These are phyloP conservation scores for Shiraia bambusicola DNA, from an alignment of 2,329 filamentous ascomycete genomes.

Conservation along the genomic window DNA sequence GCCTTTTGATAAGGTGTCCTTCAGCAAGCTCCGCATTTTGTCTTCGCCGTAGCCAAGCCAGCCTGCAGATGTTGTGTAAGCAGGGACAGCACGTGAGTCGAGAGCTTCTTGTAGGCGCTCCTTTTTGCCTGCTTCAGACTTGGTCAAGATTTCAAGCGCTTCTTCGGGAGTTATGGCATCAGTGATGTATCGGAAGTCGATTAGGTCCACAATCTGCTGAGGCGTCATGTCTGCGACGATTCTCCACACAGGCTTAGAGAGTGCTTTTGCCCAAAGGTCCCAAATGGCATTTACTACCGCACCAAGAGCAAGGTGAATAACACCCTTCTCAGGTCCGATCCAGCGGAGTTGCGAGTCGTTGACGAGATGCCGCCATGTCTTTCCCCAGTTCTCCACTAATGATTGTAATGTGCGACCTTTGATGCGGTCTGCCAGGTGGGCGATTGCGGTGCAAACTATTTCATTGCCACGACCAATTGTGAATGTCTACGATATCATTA, in stretches of 20 bases:
- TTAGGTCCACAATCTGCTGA: slow-evolving; percentile 81
- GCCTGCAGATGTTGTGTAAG: slow-evolving; percentile 86
- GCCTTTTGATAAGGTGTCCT: slow-evolving; percentile 73
- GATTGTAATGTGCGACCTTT: slow-evolving; percentile 73
- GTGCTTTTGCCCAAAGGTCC: slow-evolving; percentile 91
- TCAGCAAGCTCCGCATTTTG: slow-evolving; percentile 75
- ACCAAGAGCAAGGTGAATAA: slow-evolving; percentile 87
- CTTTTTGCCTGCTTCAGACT: slow-evolving; percentile 67
- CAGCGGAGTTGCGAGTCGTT: slow-evolving; percentile 87
- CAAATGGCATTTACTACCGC: slow-evolving; percentile 89
- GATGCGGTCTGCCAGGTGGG: slow-evolving; percentile 74
- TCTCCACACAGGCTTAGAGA: slow-evolving; percentile 85
- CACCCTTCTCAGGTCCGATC: slow-evolving; percentile 93
- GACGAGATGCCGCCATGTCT: slow-evolving; percentile 90
- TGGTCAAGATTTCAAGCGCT: slow-evolving; percentile 69
- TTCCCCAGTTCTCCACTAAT: slow-evolving; percentile 77
- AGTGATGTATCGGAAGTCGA: slow-evolving; percentile 93
- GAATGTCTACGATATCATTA: slow-evolving; percentile 56
- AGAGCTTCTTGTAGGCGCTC: slow-evolving; percentile 73
- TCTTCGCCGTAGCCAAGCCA: slow-evolving; percentile 91
- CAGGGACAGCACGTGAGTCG: slow-evolving; percentile 73
- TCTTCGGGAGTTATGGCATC: slow-evolving; percentile 89
- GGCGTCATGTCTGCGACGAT: slow-evolving; percentile 89
- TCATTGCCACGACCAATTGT: slow-evolving; percentile 90
- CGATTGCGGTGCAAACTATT: slow-evolving; percentile 83